These are phyloP conservation scores for Mycena maculata DNA, from an alignment of 768 basidiomycete genomes.

Conservation along the genomic window DNA sequence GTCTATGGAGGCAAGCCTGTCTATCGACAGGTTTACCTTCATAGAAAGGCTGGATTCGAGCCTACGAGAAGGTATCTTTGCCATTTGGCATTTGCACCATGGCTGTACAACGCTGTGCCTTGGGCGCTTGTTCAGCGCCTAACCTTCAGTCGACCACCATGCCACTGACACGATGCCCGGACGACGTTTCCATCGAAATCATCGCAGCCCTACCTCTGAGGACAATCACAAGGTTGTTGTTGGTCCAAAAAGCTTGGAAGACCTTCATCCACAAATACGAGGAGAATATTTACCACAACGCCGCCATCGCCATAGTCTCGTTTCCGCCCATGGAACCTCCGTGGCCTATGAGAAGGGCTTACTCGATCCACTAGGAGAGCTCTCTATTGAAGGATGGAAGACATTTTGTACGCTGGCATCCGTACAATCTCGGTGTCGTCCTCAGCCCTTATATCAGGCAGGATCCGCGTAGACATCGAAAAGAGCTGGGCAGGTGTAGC, in stretches of 20 bases:
- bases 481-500: conserved; percentile 1
- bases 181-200: conserved; percentile 2
- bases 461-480: neutral
- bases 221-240: neutral
- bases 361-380: neutral
- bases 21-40: too few relatives aligned
- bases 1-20: too few relatives aligned
- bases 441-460: neutral
- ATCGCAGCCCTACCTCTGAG: neutral
- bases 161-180: neutral
- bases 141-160: too few relatives aligned
- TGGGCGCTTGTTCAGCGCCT: too few relatives aligned
- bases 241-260: conserved; percentile 8
- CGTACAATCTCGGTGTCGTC: neutral
- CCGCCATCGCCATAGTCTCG: neutral
- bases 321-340: neutral
- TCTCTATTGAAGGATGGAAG: neutral
- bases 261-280: neutral
- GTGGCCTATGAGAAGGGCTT: neutral
- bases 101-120: too few relatives aligned
- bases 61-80: too few relatives aligned
- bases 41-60: too few relatives aligned
- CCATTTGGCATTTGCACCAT: too few relatives aligned
- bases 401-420: neutral
- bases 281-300: conserved; percentile 1